A percentile compares a stretch with the other conserved stretches of the same genome.
Conservation (phyloP, 768 basidiomycete species). For the Galerina marginata region DNA sequence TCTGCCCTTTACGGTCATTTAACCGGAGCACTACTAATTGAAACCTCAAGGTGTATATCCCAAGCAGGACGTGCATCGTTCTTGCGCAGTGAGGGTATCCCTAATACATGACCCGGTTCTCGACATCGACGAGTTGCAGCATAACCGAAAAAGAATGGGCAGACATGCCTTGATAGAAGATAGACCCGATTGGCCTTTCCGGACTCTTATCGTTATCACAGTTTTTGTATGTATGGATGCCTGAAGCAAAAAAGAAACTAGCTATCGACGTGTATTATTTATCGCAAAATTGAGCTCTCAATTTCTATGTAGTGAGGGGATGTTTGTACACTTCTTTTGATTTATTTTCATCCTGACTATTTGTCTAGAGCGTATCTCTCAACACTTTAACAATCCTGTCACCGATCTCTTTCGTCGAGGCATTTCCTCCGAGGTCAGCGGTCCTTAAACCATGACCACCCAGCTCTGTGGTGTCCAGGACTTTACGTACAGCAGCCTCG, state of each 20-base stretch:
- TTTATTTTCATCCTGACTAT: background rate
- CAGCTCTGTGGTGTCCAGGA: conserved; percentile 68
- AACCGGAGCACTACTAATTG: background rate
- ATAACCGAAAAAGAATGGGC: too few relatives aligned
- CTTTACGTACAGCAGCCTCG: conserved; percentile 89
- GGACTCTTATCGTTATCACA: too few relatives aligned
- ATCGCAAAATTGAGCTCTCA: too few relatives aligned
- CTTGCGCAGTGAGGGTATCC: conserved; percentile 48
- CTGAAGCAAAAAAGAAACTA: too few relatives aligned
- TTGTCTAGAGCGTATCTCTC: conserved; percentile 54
- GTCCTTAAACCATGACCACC: conserved; percentile 86
- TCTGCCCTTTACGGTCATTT: conserved; percentile 33
- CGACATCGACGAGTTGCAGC: too few relatives aligned
- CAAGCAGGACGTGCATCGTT: conserved; percentile 68
- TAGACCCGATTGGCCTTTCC: too few relatives aligned
- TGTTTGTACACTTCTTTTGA: background rate
- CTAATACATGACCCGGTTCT: background rate
- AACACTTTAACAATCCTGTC: conserved; percentile 81
- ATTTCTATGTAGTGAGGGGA: too few relatives aligned
- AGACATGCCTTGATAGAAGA: too few relatives aligned
- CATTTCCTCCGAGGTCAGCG: conserved; percentile 84
- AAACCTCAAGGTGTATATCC: conserved; percentile 66
- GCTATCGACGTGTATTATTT: too few relatives aligned
- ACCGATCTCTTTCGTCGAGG: conserved; percentile 80
- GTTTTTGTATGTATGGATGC: too few relatives aligned